phyloP scores from a whole-genome alignment of 257 asterid species.

The Solanum chilense region DNA sequence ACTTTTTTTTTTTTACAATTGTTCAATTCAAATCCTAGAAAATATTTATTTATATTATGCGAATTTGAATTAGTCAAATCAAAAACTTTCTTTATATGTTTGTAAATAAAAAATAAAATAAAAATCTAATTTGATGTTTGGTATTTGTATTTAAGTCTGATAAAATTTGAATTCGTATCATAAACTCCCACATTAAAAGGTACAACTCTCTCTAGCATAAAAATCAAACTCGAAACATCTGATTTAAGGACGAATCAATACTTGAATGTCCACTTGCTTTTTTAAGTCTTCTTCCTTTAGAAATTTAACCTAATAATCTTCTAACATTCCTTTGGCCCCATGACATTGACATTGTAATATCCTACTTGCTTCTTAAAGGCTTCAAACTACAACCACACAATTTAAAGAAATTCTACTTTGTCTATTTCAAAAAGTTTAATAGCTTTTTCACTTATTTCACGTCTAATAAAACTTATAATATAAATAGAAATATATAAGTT shows the following conservation, averaged over 20 bases:
- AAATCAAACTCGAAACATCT: rapidly evolving
- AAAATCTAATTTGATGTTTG: background rate
- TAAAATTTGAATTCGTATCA: rapidly evolving
- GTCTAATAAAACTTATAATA: too few relatives aligned
- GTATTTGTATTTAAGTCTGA: rapidly evolving
- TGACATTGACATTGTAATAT: background rate
- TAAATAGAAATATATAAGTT: too few relatives aligned
- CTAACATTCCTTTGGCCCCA: background rate
- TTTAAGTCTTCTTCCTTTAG: background rate
- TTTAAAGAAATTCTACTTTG: background rate
- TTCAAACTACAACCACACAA: background rate
- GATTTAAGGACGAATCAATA: rapidly evolving
- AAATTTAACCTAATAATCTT: background rate
- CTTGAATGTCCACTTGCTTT: background rate
- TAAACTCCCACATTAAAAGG: background rate
- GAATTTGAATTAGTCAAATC: background rate
- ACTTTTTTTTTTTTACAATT: background rate
- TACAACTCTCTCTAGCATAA: background rate
- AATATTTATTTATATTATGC: background rate
- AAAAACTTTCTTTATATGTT: background rate
- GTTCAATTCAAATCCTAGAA: background rate
- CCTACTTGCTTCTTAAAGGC: background rate
- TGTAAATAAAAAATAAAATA: background rate
- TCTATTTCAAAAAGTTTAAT: too few relatives aligned
- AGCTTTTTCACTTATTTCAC: background rate